A percentile compares a stretch with the other conserved stretches of the same genome.
phyloP scores from a whole-genome alignment of 805 yeast genomes.

The Debaryomyces hansenii region DNA sequence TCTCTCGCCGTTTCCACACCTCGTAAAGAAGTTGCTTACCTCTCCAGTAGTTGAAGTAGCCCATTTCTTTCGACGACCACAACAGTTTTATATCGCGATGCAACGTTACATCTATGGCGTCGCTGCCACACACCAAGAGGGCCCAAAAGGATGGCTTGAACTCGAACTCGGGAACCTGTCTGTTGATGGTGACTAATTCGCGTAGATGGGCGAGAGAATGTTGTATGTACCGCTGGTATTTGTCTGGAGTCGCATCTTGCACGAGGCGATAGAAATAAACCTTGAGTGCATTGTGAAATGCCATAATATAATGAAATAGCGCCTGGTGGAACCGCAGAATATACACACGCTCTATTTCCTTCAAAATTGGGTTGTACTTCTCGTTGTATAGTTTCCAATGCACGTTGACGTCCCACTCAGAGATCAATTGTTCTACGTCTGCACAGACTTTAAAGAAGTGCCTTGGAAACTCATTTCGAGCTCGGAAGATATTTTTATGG shows the following conservation, averaged over 20 bases:
- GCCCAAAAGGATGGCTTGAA: conserved; percentile 51
- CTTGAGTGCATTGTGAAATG: conserved; percentile 44
- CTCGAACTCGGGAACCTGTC: conserved; percentile 11
- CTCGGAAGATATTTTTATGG: conserved; percentile 48
- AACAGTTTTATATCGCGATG: conserved; percentile 33
- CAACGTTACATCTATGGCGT: conserved; percentile 27
- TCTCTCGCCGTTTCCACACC: conserved; percentile 46
- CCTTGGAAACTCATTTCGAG: conserved; percentile 44
- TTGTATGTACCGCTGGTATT: conserved; percentile 34
- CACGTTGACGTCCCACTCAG: conserved; percentile 44
- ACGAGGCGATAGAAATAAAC: conserved; percentile 48
- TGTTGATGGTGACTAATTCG: conserved; percentile 15
- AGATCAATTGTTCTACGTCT: conserved; percentile 50
- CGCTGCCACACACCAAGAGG: conserved; percentile 43
- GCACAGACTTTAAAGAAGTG: conserved; percentile 58
- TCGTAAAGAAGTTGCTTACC: conserved; percentile 54
- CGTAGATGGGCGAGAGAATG: conserved; percentile 37
- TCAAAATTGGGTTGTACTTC: conserved; percentile 7
- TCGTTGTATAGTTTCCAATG: conserved; percentile 40
- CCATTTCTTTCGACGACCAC: conserved; percentile 27
- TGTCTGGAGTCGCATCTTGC: conserved; percentile 37
- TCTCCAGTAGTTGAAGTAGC: conserved; percentile 48
- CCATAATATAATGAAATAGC: conserved; percentile 33
- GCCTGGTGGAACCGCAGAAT: conserved; percentile 41
- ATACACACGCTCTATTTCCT: conserved; percentile 18